Evolutionary conservation across 495 filamentous ascomycete species (phyloP), one percentile per base, ranked within the genome.

Genomic region (Pseudomonodictys pantanalensis): DNA sequence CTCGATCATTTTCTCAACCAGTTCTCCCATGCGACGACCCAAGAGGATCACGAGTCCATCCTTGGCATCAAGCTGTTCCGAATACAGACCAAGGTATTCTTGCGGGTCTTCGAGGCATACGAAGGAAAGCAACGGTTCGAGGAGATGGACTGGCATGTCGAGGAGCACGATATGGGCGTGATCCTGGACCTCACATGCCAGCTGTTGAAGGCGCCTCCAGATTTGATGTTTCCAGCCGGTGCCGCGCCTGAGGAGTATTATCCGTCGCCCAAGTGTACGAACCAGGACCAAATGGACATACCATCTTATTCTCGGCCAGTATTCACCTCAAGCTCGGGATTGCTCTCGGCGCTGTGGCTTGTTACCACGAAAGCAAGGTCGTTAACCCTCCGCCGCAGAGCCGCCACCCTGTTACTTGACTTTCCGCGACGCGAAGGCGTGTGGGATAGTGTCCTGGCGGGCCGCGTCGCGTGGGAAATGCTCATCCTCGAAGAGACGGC

Each of bases 361-460:
- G 58, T 62, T 26, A 20, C 48, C 20, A 38, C 39, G 3, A 35
- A 41, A 10, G 26, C 57, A 2, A 52, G 32, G 15, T 24, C 56
- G 29, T 25, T 33, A 8, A 11, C 23, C 1, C 32, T 53, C 10
- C 63, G 63, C 2, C 57, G 58, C 0, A 57, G 28, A 28, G 54
- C 59, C 9, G 56, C 63, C 30, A 32, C 22, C 0, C 9, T 67
- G 38, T 17, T 67, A 18, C 49, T 62, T 1, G 43, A 52, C 35
- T 59, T 55, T 46, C 64, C 64, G 1, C 53, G 64, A 1, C 32
- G 64, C 9, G 64, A 67, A 24, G 64, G 59, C 8, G 39, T 63
- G 4, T 67, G 64, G 64, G 64, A 67, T 41, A 56, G 64, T 44
- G 50, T 67, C 3, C 7, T 67, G 15, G 59, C 58, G 10, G 64